Conservation (phyloP, 2,329 filamentous ascomycete genomes). For the Claviceps sp. region DNA sequence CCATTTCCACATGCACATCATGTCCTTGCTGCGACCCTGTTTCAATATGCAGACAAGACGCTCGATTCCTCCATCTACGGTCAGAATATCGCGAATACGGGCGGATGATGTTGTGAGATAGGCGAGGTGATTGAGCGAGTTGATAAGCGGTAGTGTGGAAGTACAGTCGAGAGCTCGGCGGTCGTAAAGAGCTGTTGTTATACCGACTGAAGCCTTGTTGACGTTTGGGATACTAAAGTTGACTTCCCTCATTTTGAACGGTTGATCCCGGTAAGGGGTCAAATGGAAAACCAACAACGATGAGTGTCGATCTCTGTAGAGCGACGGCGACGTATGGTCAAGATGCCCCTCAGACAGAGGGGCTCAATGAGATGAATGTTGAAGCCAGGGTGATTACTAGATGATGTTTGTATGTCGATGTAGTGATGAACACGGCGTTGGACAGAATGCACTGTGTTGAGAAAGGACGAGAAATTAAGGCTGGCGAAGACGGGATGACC, state of each 20-base stretch:
- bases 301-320: background rate
- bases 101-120: constrained; percentile 97
- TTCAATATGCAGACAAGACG: constrained; percentile 94
- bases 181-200: constrained; percentile 96
- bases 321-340: background rate
- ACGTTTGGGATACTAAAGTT: constrained; percentile 99
- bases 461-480: background rate
- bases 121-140: constrained; percentile 95
- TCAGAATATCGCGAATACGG: constrained; percentile 92
- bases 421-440: background rate
- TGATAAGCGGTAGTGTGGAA: constrained; percentile 92
- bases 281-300: background rate
- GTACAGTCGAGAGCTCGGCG: constrained; percentile 95
- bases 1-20: constrained; percentile 99
- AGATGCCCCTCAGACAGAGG: constrained; percentile 7
- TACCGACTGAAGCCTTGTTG: constrained; percentile 98
- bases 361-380: constrained; percentile 1
- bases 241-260: constrained; percentile 84
- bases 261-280: constrained; percentile 5
- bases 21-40: constrained; percentile 88
- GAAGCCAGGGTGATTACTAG: constrained; percentile 3
- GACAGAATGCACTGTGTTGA: background rate
- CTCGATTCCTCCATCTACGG: constrained; percentile 97
- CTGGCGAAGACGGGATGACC: constrained; percentile 3
- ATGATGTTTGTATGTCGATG: background rate